A percentile compares a stretch with the other conserved stretches of the same genome.
Evolutionary conservation across 129 eudicot species (phyloP).

Genomic region (Heracleum sosnowskyi): DNA sequence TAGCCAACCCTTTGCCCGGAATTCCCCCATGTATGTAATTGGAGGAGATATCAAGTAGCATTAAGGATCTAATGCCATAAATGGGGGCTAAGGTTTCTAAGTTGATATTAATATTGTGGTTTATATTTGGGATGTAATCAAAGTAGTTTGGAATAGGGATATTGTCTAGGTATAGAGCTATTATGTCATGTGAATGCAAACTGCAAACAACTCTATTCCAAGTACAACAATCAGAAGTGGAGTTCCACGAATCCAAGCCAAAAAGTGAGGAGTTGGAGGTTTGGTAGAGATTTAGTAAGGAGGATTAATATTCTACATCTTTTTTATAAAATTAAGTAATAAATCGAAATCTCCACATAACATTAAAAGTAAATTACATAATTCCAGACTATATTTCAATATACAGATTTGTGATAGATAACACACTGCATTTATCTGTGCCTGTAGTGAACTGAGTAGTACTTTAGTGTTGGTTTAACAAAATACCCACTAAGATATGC

Average conservation of each 20-base stretch:
- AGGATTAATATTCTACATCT: slow-evolving; percentile 7
- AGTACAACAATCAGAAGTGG: slow-evolving; percentile 32
- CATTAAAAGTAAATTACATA: no score
- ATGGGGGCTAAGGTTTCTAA: slow-evolving; percentile 26
- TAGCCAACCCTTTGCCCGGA: slow-evolving; percentile 29
- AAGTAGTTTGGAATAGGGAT: neutral
- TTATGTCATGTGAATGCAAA: neutral
- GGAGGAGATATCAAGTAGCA: slow-evolving; percentile 32
- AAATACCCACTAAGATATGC: slow-evolving; percentile 19
- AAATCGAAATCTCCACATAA: no score
- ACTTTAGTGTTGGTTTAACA: neutral
- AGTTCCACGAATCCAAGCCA: slow-evolving; percentile 35
- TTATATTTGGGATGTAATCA: no score
- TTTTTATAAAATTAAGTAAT: no score
- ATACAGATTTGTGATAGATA: no score
- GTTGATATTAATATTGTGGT: no score
- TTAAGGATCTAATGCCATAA: slow-evolving; percentile 23
- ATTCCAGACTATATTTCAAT: no score
- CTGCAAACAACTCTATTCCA: slow-evolving; percentile 43
- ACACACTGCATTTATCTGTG: neutral
- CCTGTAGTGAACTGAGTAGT: neutral
- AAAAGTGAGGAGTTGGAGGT: neutral
- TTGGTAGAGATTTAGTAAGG: neutral
- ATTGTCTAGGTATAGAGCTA: slow-evolving; percentile 24
- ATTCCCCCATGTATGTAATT: slow-evolving; percentile 21